These are phyloP conservation scores for Sporothrix pallida DNA, from an alignment of 2,329 filamentous ascomycete genomes.

Conservation along the genomic window DNA sequence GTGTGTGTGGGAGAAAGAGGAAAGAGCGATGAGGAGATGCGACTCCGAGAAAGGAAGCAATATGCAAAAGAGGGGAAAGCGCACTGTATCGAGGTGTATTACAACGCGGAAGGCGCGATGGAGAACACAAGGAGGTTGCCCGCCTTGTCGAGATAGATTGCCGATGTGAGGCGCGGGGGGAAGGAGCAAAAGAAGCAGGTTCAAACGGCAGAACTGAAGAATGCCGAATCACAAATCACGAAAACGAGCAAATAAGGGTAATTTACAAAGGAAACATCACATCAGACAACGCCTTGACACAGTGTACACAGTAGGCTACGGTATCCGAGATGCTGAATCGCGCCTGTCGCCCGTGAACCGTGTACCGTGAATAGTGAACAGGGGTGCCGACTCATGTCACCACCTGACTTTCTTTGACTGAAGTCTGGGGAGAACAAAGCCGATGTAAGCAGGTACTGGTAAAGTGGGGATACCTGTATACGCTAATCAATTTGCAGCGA, in stretches of 20 bases:
- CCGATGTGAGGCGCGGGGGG: slow-evolving; percentile 21
- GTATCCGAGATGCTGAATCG: slow-evolving; percentile 22
- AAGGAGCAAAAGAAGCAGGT: neutral
- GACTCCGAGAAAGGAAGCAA: slow-evolving; percentile 15
- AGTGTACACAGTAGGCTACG: slow-evolving; percentile 4
- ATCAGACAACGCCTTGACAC: slow-evolving; percentile 12
- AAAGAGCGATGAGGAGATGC: slow-evolving; percentile 1
- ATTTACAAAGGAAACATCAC: neutral
- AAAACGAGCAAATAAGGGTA: neutral
- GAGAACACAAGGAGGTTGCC: neutral
- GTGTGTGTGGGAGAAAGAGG: neutral
- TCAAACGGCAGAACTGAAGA: neutral
- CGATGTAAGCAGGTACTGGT: neutral
- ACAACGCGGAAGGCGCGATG: slow-evolving; percentile 21
- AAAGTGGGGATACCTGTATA: neutral
- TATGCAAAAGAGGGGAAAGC: slow-evolving; percentile 7
- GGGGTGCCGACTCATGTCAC: neutral
- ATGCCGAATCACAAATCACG: neutral
- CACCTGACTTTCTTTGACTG: neutral
- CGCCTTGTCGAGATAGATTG: slow-evolving; percentile 1
- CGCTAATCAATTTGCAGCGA: neutral
- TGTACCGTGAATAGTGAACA: neutral
- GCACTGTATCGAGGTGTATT: neutral
- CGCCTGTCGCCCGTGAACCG: slow-evolving; percentile 3
- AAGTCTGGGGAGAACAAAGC: slow-evolving; percentile 16